Percentiles rank a stretch among this genome's conserved stretches.
These are phyloP conservation scores for Blechomonas ayalai DNA, from an alignment of 208 protist species.

Conservation along the genomic window DNA sequence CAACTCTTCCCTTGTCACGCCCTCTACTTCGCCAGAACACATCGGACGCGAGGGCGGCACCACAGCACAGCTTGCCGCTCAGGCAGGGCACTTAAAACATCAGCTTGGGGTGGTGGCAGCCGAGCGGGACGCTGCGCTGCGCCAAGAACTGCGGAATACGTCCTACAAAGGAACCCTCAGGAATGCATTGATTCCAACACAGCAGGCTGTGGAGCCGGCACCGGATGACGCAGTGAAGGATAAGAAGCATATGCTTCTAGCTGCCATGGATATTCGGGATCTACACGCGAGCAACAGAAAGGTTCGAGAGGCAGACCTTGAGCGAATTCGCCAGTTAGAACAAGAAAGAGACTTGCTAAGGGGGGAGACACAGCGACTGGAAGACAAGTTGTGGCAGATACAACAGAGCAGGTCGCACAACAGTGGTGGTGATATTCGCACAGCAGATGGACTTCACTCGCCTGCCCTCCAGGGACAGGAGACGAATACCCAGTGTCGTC, in stretches of 20 bases:
- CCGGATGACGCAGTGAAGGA: constrained; percentile 5
- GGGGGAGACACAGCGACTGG: constrained; percentile 12
- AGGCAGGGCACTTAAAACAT: not conserved
- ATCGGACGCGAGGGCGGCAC: not conserved
- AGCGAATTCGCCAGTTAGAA: constrained; percentile 7
- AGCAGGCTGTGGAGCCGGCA: no score
- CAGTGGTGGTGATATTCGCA: no score
- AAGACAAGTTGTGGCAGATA: no score
- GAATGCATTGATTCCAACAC: no score
- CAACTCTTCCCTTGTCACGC: not conserved
- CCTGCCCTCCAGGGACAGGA: no score
- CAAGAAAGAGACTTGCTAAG: constrained; percentile 7
- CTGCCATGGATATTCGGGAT: constrained; percentile 20
- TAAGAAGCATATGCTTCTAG: constrained; percentile 24
- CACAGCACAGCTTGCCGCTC: not conserved
- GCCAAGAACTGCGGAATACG: no score
- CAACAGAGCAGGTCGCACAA: no score
- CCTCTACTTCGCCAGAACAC: not conserved
- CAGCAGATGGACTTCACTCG: no score
- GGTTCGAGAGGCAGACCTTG: constrained; percentile 2
- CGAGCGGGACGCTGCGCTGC: not conserved
- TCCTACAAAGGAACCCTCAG: constrained; percentile 7
- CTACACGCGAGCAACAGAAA: constrained; percentile 11
- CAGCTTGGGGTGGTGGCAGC: not conserved
- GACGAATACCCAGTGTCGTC: no score